These are phyloP conservation scores for Karstenula rhodostoma DNA, from an alignment of 2,329 filamentous ascomycete species.

Conservation along the genomic window DNA sequence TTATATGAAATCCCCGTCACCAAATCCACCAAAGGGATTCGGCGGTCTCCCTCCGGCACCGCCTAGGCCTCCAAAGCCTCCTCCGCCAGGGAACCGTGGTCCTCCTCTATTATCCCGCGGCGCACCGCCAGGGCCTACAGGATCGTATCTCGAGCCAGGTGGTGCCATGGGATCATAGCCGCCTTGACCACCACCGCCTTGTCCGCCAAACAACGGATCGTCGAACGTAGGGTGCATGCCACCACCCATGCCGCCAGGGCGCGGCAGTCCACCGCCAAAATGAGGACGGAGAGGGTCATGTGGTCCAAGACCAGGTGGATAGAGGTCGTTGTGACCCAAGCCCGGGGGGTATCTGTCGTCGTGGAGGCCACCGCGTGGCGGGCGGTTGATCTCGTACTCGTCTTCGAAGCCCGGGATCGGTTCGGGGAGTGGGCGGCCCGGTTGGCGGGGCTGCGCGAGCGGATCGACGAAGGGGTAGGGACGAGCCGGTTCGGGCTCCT, in stretches of 20 bases:
- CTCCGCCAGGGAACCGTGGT: slow-evolving; percentile 51
- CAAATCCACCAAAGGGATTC: slow-evolving; percentile 69
- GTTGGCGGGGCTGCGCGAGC: slow-evolving; percentile 64
- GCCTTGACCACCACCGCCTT: slow-evolving; percentile 52
- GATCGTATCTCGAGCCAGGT: slow-evolving; percentile 91
- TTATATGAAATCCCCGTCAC: slow-evolving; percentile 65
- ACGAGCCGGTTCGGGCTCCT: slow-evolving; percentile 65
- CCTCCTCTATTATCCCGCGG: slow-evolving; percentile 47
- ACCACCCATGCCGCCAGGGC: slow-evolving; percentile 67
- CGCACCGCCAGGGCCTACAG: slow-evolving; percentile 66
- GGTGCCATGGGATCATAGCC: slow-evolving; percentile 77
- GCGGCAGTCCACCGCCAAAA: slow-evolving; percentile 67
- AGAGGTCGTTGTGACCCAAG: slow-evolving; percentile 86
- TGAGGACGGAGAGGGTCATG: slow-evolving; percentile 79
- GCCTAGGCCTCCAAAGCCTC: slow-evolving; percentile 50
- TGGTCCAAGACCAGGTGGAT: slow-evolving; percentile 85
- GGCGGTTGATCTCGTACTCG: slow-evolving; percentile 82
- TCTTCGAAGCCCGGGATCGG: slow-evolving; percentile 92
- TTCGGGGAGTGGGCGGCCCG: slow-evolving; percentile 73
- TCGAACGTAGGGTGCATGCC: slow-evolving; percentile 98
- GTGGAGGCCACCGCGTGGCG: slow-evolving; percentile 60
- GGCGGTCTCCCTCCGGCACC: slow-evolving; percentile 59
- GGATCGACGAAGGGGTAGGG: slow-evolving; percentile 76
- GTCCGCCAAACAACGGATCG: slow-evolving; percentile 80
- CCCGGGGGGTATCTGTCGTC: slow-evolving; percentile 67